phyloP scores from a whole-genome alignment of 1,139 yeast species.

The Lodderomyces elongisporus region DNA sequence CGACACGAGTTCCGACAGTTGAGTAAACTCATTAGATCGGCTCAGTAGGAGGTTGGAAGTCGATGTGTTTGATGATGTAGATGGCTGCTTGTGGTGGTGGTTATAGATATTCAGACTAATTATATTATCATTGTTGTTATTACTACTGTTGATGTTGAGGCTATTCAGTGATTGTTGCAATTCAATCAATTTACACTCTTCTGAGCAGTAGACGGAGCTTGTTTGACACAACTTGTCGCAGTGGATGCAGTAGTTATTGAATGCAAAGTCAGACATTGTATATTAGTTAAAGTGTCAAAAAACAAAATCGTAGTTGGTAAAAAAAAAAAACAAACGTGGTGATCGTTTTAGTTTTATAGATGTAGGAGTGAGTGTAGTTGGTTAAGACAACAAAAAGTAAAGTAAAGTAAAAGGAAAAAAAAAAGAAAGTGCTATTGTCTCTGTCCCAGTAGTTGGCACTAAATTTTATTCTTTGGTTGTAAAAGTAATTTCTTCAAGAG shows the following conservation, averaged over 20 bases:
- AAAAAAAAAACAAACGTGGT: too few relatives aligned
- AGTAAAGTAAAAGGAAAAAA: too few relatives aligned
- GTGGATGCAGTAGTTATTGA: slow-evolving; percentile 62
- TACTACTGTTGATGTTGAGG: neutral
- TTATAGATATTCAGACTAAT: slow-evolving; percentile 4
- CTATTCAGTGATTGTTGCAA: slow-evolving; percentile 11
- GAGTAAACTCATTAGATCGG: neutral
- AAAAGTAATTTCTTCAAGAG: too few relatives aligned
- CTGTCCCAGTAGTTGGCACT: too few relatives aligned
- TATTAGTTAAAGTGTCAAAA: neutral
- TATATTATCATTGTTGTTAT: too few relatives aligned
- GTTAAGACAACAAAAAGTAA: too few relatives aligned
- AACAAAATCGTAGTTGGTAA: too few relatives aligned
- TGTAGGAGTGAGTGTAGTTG: too few relatives aligned
- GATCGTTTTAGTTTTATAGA: too few relatives aligned
- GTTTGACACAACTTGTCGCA: slow-evolving; percentile 57
- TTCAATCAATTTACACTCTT: slow-evolving; percentile 48
- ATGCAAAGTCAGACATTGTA: slow-evolving; percentile 41
- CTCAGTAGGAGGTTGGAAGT: neutral
- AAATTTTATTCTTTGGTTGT: too few relatives aligned
- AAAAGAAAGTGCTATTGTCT: too few relatives aligned
- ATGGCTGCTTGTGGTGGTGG: neutral
- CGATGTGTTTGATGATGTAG: slow-evolving; percentile 2
- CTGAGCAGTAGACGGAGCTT: slow-evolving; percentile 56
- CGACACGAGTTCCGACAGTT: slow-evolving; percentile 19